Conservation (phyloP, 805 yeast genomes). For the Nakazawaea ernobii region DNA sequence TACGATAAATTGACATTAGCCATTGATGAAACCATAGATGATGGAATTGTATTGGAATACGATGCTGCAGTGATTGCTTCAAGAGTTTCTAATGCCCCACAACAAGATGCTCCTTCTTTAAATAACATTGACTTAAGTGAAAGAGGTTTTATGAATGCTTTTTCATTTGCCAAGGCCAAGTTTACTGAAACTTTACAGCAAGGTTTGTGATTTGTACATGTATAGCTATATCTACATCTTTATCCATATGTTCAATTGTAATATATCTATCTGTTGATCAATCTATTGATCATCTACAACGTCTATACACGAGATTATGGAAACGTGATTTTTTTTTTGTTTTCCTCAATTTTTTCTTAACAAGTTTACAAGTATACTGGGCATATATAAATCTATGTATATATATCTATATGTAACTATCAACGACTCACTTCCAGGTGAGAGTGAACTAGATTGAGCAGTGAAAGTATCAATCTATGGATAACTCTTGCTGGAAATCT, state of each 20-base stretch:
- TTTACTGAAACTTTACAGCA: constrained; percentile 33
- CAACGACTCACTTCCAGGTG: too few species aligned
- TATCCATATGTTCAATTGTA: neutral
- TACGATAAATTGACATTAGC: constrained; percentile 84
- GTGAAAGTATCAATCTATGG: too few species aligned
- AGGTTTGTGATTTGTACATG: constrained; percentile 23
- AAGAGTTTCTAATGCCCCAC: constrained; percentile 85
- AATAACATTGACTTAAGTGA: constrained; percentile 62
- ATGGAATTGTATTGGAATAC: constrained; percentile 87
- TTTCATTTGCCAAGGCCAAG: constrained; percentile 81
- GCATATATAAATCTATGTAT: too few species aligned
- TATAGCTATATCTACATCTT: neutral
- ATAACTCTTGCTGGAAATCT: too few species aligned
- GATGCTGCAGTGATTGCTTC: constrained; percentile 84
- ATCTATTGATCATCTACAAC: neutral
- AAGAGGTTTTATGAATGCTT: constrained; percentile 75
- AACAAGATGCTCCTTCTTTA: constrained; percentile 54
- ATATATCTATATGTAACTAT: too few species aligned
- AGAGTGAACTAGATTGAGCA: too few species aligned
- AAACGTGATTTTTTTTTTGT: too few species aligned
- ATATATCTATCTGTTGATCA: neutral
- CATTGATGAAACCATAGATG: constrained; percentile 89
- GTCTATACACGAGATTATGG: too few species aligned
- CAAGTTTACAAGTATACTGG: too few species aligned
- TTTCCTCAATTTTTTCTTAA: too few species aligned